Evolutionary conservation across 1,284 basidiomycete genomes (phyloP).

Genomic region (Ganoderma multipileum): DNA sequence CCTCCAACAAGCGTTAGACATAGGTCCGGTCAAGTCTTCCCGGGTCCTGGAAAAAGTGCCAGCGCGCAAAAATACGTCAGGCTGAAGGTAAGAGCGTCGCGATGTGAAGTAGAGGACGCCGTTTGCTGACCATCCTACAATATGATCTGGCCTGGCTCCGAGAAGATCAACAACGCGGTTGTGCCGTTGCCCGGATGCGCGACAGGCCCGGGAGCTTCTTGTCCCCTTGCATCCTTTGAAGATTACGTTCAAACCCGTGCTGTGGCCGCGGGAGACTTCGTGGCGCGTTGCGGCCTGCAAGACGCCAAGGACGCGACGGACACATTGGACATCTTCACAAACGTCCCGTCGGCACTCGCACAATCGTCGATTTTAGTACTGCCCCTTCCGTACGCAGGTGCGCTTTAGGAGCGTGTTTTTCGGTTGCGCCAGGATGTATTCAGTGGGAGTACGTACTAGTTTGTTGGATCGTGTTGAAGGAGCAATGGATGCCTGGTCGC

Average conservation of each 20-base stretch:
- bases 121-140: neutral
- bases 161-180: constrained; percentile 47
- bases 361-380: constrained; percentile 23
- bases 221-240: constrained; percentile 43
- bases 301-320: constrained; percentile 42
- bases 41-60: constrained; percentile 21
- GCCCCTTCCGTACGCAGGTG: constrained; percentile 22
- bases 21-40: constrained; percentile 24
- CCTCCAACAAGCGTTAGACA: constrained; percentile 29
- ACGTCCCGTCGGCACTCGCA: constrained; percentile 26
- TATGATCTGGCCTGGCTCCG: neutral
- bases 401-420: constrained; percentile 6
- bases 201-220: constrained; percentile 46
- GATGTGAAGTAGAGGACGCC: neutral
- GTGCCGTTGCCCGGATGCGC: constrained; percentile 47
- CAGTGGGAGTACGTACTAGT: neutral
- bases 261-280: constrained; percentile 44
- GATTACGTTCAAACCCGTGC: constrained; percentile 39
- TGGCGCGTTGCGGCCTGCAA: constrained; percentile 44
- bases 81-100: constrained; percentile 38
- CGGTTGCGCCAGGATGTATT: neutral
- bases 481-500: neutral
- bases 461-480: neutral
- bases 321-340: constrained; percentile 33
- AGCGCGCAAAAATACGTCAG: constrained; percentile 41